Conservation (phyloP, 768 basidiomycete genomes). For the Lentinus brumalis region DNA sequence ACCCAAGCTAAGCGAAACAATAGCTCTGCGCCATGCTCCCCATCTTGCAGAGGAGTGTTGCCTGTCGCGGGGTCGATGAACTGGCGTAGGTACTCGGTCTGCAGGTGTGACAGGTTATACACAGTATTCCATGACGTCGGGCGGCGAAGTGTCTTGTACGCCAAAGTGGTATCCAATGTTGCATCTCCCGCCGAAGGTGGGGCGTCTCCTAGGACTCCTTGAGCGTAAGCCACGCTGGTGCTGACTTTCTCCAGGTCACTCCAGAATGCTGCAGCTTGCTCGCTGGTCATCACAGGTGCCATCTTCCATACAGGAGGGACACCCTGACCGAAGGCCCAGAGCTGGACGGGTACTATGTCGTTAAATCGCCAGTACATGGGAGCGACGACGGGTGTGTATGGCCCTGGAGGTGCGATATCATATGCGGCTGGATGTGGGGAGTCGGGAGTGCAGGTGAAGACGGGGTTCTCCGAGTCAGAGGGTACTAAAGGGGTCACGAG, state of each 20-base stretch:
- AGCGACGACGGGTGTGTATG: conserved; percentile 48
- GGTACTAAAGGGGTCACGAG: conserved; percentile 59
- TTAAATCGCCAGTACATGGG: conserved; percentile 70
- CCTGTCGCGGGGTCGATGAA: conserved; percentile 46
- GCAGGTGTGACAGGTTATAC: conserved; percentile 69
- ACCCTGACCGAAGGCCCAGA: conserved; percentile 57
- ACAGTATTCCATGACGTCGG: conserved; percentile 57
- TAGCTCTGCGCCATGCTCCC: conserved; percentile 40
- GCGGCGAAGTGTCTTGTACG: conserved; percentile 59
- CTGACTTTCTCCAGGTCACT: conserved; percentile 51
- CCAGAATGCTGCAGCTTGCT: conserved; percentile 59
- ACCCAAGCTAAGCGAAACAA: conserved; percentile 54
- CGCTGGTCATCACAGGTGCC: conserved; percentile 40
- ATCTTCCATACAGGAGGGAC: conserved; percentile 58
- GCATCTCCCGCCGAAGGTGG: background rate
- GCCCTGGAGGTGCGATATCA: conserved; percentile 43
- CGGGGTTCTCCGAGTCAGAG: conserved; percentile 43
- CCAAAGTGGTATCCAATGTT: conserved; percentile 23
- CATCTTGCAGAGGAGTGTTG: conserved; percentile 51
- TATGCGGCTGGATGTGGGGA: conserved; percentile 49
- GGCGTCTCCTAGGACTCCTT: conserved; percentile 6
- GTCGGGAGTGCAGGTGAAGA: conserved; percentile 47
- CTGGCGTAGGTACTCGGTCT: conserved; percentile 62
- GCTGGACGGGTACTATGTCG: conserved; percentile 53
- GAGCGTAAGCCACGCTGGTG: conserved; percentile 36